These are phyloP conservation scores for Mentha longifolia DNA, from an alignment of 257 asterid species.

Conservation along the genomic window DNA sequence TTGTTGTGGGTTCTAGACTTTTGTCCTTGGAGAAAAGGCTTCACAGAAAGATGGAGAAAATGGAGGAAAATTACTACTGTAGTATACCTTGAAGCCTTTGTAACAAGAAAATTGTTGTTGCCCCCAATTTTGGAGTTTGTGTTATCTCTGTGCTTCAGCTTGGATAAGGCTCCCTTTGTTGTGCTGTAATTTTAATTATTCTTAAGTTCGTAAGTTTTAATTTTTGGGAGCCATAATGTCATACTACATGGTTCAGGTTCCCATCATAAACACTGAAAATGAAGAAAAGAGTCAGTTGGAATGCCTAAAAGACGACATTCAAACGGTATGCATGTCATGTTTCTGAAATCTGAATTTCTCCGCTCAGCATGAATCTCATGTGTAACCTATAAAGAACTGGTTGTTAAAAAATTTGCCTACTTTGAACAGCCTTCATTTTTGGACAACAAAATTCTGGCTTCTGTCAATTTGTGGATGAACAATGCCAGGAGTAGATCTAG, in stretches of 20 bases:
- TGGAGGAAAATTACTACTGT: conserved; percentile 4
- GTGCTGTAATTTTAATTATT: neutral
- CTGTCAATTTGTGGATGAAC: conserved; percentile 97
- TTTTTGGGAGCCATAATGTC: conserved; percentile 16
- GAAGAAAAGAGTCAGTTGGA: conserved; percentile 77
- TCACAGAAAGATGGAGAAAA: neutral
- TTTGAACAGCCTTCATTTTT: conserved; percentile 74
- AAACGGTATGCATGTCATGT: conserved; percentile 48
- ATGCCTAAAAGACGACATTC: conserved; percentile 76
- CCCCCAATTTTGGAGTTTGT: conserved; percentile 1
- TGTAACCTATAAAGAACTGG: conserved; percentile 15
- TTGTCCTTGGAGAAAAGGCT: neutral
- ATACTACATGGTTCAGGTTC: conserved; percentile 58
- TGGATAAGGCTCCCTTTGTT: neutral
- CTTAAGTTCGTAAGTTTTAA: neutral
- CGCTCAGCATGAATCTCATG: conserved; percentile 28
- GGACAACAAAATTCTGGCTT: conserved; percentile 60
- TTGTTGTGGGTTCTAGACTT: neutral
- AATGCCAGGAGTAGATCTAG: conserved; percentile 79
- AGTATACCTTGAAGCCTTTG: neutral
- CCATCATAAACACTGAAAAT: conserved; percentile 66
- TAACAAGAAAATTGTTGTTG: neutral
- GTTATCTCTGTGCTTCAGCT: conserved; percentile 12
- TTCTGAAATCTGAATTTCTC: conserved; percentile 30
- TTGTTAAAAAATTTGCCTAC: conserved; percentile 27